Conservation (phyloP, 306 rosid genomes). For the Trifolium repens region DNA sequence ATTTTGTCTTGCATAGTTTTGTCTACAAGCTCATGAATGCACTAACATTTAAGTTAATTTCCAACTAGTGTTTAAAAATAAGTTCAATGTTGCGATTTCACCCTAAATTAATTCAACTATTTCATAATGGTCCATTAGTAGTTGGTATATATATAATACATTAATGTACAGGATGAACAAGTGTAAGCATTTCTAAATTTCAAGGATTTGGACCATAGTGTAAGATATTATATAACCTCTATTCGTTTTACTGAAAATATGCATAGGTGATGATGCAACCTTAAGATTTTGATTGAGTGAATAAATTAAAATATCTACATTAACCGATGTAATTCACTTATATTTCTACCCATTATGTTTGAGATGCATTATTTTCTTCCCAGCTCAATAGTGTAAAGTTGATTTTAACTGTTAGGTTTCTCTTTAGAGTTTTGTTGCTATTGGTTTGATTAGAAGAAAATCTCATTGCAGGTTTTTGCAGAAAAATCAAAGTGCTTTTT, state of each 20-base stretch:
- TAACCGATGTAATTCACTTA: conserved; percentile 4
- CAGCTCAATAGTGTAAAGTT: background rate
- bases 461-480: conserved; percentile 74
- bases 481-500: conserved; percentile 77
- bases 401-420: conserved; percentile 2
- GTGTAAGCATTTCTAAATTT: background rate
- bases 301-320: conserved; percentile 7
- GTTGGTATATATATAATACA: no score
- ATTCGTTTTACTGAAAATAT: background rate
- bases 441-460: conserved; percentile 25
- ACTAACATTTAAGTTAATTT: no score
- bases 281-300: conserved; percentile 28
- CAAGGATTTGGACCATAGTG: background rate
- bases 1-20: conserved; percentile 9
- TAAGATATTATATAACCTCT: background rate
- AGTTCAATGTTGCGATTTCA: no score
- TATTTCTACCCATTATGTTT: conserved; percentile 12
- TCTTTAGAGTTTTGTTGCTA: conserved; percentile 23
- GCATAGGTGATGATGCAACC: background rate
- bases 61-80: no score
- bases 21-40: conserved; percentile 11
- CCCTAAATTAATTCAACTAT: no score
- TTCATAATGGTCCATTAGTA: no score
- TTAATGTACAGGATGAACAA: no score
- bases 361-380: conserved; percentile 1